Base-by-base conservation (phyloP, 371 early-diverging fungal species). In the Lichtheimia ornata region DNA sequence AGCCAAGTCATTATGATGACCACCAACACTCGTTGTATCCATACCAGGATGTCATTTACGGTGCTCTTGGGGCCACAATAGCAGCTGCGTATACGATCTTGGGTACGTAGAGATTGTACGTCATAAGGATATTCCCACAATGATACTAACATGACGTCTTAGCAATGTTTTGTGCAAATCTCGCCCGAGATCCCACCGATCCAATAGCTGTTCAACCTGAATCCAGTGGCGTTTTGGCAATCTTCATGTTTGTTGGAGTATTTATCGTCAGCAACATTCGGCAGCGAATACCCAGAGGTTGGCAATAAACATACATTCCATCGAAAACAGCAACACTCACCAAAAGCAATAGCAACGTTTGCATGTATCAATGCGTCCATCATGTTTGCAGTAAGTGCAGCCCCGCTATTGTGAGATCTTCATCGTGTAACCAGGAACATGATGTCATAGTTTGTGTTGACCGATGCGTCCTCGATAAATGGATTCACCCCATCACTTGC, bases 91-190 rank as follows among this genome's bases (percentile, higher is more conserved):
- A 70, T 69, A 62, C 69, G 49, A 47, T 71, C 27, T 58, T 77
- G 15, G 77, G 77, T 65, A 62, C 47, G 64, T 44, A 15, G 18
- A 14, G 18, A 0, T 15, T 27, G 3, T 4, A 7, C 40, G 18
- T 17, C 28, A 27, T 5, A 44, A 1, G 44, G 5, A 44, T n/a
- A 14, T n/a, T 9, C 53, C 14, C 53, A 53, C 25, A 1, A 35
- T 53, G 27, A 15, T 53, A 24, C n/a, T 28, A n/a, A 11, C 6
- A 49, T 18, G 25, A 45, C 45, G 18, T 45, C 2, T 45, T 6
- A 79, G 79, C 63, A 20, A 71, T 65, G 42, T 79, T 53, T 50
- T 66, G 72, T 50, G 72, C 74, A 24, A 67, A 72, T 53, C 57
- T 79, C 18, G 70, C 74, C 5, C 56, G 79, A 52, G 61, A 69